These are phyloP conservation scores for Rostrohypoxylon terebratum DNA, from an alignment of 495 filamentous ascomycete species.

Conservation along the genomic window DNA sequence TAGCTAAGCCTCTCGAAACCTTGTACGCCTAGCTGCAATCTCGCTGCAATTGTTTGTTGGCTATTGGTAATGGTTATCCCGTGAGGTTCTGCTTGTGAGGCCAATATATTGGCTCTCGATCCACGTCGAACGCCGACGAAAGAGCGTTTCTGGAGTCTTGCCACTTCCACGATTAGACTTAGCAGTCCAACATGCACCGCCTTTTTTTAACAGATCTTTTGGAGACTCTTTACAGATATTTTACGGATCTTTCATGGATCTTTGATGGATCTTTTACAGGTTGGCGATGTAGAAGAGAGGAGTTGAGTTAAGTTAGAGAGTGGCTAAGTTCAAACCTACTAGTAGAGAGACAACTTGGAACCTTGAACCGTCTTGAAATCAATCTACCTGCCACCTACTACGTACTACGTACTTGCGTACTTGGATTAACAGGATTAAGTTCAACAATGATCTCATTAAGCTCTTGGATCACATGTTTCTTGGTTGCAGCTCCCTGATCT, in stretches of 20 bases:
- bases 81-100: not conserved
- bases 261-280: not conserved
- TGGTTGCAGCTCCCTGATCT: not conserved
- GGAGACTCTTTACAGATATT: no score
- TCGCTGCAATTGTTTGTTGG: not conserved
- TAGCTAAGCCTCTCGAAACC: constrained; percentile 5
- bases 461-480: not conserved
- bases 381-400: not conserved
- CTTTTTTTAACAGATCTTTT: no score
- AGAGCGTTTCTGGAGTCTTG: constrained; percentile 9
- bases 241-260: no score
- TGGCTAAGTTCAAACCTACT: not conserved
- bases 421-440: not conserved
- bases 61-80: constrained; percentile 1
- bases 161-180: not conserved
- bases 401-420: no score
- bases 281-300: not conserved
- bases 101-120: constrained; percentile 11
- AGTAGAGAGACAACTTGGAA: no score
- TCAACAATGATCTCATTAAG: no score
- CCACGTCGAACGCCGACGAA: constrained; percentile 16
- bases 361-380: not conserved
- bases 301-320: constrained; percentile 1
- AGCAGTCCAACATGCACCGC: not conserved
- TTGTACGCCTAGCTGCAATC: no score